Base-by-base conservation (phyloP, 2,329 filamentous ascomycete species). In the Calycina herbarum region DNA sequence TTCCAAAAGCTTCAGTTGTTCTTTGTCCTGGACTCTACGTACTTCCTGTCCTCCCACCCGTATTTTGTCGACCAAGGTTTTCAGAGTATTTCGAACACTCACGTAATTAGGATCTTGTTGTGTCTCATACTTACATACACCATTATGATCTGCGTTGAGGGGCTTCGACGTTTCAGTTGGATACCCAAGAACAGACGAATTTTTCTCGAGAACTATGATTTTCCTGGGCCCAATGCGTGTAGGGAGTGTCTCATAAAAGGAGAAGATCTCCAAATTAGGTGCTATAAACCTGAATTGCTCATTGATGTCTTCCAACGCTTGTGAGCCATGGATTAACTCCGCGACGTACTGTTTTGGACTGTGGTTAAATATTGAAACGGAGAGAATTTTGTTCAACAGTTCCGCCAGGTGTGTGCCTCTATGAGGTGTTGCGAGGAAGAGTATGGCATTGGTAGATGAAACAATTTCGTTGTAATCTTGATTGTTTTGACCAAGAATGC, bases 211-310 rank as follows among this genome's bases (percentile, higher is more conserved):
- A 20, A 77, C 65, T 66, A 74, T 74, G 15, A 59, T 62, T 33
- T 59, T 66, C 40, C 71, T 69, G 2, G 71, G 57, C 29, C 72
- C 76, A 11, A 76, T 65, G 31, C 67, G 65, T 4, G 74, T 73
- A 17, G 72, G 72, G 24, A 76, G 69, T 0, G 79, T 82, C 67
- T 83, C 82, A 67, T 82, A 82, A 67, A 83, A 83, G 0, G 81
- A 83, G 58, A 75, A 73, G 1, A 79, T 74, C 2, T 74, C 63
- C 3, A 79, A 48, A 29, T 74, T 74, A 3, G 72, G 67, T 0
- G 77, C 76, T 65, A 78, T 70, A 59, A 81, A 76, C 0, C 78
- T 77, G 67, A 83, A 84, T 35, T 77, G 70, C 2, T 82, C 79
- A 68, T 83, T 83, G 63, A 83, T 76, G 2, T 76, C 71, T 57